Percentiles rank a stretch among this genome's conserved stretches.
Conservation (phyloP, 2,329 filamentous ascomycete genomes). For the Leptographium radiaticola region DNA sequence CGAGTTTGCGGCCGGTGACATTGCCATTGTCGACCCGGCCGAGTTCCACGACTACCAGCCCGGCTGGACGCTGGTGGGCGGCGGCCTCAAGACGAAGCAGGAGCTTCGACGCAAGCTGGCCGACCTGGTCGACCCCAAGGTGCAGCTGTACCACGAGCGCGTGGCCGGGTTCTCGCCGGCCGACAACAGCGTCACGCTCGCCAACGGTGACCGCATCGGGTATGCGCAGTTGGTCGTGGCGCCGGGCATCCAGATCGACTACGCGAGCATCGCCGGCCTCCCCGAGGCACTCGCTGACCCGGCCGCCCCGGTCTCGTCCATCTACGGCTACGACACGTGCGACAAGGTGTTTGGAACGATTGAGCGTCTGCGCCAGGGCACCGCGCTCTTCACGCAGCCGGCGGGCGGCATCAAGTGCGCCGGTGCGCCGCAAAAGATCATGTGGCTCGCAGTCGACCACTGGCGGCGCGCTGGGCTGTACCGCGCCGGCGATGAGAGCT, state of each 20-base stretch:
- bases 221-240: constrained; percentile 55
- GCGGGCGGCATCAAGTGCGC: constrained; percentile 47
- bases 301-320: constrained; percentile 36
- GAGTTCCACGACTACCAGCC: constrained; percentile 55
- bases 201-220: constrained; percentile 38
- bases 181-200: constrained; percentile 41
- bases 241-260: constrained; percentile 42
- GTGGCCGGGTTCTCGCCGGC: constrained; percentile 40
- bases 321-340: constrained; percentile 42
- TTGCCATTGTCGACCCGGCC: constrained; percentile 51
- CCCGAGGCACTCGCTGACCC: constrained; percentile 38
- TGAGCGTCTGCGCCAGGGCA: constrained; percentile 32
- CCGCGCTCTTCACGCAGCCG: constrained; percentile 47
- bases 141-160: constrained; percentile 44
- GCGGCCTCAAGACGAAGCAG: constrained; percentile 49
- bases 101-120: constrained; percentile 38
- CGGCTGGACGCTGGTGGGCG: constrained; percentile 57
- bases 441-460: constrained; percentile 48
- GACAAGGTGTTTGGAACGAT: constrained; percentile 39
- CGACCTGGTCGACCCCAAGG: constrained; percentile 40
- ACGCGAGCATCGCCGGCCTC: constrained; percentile 38
- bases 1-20: constrained; percentile 43
- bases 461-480: constrained; percentile 43
- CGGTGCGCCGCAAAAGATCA: constrained; percentile 46
- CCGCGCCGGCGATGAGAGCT: constrained; percentile 21